Evolutionary conservation across 1,284 basidiomycete genomes (phyloP), one percentile per base, ranked within the genome.

Genomic region (Cutaneotrichosporon curvatum): DNA sequence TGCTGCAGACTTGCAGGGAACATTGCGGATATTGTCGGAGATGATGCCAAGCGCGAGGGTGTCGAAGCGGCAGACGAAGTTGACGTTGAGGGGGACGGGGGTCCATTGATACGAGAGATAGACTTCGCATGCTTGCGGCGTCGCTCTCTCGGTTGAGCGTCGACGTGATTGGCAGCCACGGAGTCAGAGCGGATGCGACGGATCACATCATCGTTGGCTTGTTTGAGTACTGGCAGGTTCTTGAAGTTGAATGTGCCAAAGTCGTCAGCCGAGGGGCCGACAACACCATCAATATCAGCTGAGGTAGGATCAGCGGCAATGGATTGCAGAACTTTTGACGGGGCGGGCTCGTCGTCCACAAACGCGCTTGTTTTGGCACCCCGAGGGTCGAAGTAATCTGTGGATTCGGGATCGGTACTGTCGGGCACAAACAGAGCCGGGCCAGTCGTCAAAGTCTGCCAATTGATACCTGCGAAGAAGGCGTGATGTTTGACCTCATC

Each of bases 231-330:
- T 0, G 91, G 90, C 39, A 97, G 70, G 63, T 99, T 99, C 78
- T 97, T 97, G 80, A 92, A 99, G 69, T 84, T 91, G 75, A 99
- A 99, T 0, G 90, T 84, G 23, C 95, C 95, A 72, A 98, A 99
- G 61, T 97, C 94, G 59, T 94, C 89, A 20, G 63, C 56, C 11
- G 45, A 53, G 25, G 25, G 25, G 7, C 25, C 25, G 25, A 28
- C 25, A 12, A 28, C 25, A 7, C 8, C 25, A 7, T 28, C 12
- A 7, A 12, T 28, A 28, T 7, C 8, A 7, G 25, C 12, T 28
- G 25, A 28, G 7, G 25, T 40, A 38, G 14, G 4, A 30, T 38
- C 7, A 22, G 22, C 15, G 10, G 32, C 25, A 74, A 65, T 91
- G 87, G 22, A 22, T 15, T 12, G 34, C 12, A 2, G 23, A 36